These are phyloP conservation scores for Pseudogymnoascus sp. DNA, from an alignment of 2,329 filamentous ascomycete genomes.

Conservation along the genomic window DNA sequence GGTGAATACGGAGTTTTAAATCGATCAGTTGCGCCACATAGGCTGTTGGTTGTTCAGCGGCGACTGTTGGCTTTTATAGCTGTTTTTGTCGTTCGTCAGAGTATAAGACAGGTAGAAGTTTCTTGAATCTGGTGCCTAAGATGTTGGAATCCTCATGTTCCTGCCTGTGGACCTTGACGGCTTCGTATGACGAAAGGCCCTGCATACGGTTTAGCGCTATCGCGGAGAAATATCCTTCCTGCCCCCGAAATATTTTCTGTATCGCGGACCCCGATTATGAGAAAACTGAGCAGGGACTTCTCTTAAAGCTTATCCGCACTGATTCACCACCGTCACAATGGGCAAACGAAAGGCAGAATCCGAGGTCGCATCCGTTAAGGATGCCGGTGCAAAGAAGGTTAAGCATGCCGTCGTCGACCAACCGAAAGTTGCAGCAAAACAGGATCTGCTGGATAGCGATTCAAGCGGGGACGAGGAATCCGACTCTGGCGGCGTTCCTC, in stretches of 20 bases:
- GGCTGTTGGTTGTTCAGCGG: neutral
- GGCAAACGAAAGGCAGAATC: constrained; percentile 29
- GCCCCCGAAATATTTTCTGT: constrained; percentile 10
- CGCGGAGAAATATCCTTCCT: constrained; percentile 10
- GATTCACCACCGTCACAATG: constrained; percentile 21
- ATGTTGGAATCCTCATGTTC: constrained; percentile 6
- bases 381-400: constrained; percentile 22
- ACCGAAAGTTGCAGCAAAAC: constrained; percentile 16
- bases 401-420: constrained; percentile 21
- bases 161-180: constrained; percentile 9
- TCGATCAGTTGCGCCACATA: neutral
- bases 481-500: constrained; percentile 30
- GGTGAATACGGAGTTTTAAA: neutral
- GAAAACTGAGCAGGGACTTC: constrained; percentile 9
- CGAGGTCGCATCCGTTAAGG: constrained; percentile 15
- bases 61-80: neutral
- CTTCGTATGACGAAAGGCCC: constrained; percentile 12
- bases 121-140: neutral
- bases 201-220: constrained; percentile 5
- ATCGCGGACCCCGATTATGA: constrained; percentile 9
- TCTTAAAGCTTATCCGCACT: neutral
- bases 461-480: constrained; percentile 30
- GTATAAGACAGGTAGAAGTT: constrained; percentile 1
- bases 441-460: constrained; percentile 44
- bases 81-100: neutral